A percentile compares a stretch with the other conserved stretches of the same genome.
phyloP scores from a whole-genome alignment of 2,329 filamentous ascomycete genomes.

The Huntiella moniliformis region DNA sequence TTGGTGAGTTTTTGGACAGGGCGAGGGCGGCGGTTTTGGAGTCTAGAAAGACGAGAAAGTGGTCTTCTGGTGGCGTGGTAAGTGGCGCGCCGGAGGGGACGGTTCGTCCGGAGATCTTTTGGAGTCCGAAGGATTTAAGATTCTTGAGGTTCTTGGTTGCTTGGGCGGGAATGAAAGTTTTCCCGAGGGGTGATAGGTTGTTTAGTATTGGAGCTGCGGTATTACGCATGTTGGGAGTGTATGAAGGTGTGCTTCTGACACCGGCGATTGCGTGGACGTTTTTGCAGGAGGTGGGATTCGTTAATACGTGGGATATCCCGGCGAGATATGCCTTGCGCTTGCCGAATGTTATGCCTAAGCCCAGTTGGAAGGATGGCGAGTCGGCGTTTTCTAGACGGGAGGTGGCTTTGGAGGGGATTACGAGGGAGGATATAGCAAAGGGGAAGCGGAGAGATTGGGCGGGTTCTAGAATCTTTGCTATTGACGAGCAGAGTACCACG shows the following conservation, averaged over 20 bases:
- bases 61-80: neutral
- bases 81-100: conserved; percentile 23
- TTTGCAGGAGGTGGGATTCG: conserved; percentile 55
- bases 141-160: conserved; percentile 51
- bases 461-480: conserved; percentile 46
- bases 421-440: conserved; percentile 25
- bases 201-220: conserved; percentile 45
- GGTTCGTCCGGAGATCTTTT: conserved; percentile 27
- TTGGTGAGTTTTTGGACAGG: conserved; percentile 29
- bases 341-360: conserved; percentile 21
- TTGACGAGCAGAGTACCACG: conserved; percentile 45
- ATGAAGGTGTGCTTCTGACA: conserved; percentile 31
- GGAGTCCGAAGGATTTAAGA: conserved; percentile 31
- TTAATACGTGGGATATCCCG: conserved; percentile 52
- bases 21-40: conserved; percentile 31
- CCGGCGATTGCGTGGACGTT: conserved; percentile 40
- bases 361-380: conserved; percentile 12
- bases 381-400: no score
- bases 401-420: neutral
- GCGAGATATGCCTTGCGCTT: conserved; percentile 41
- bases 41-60: conserved; percentile 27
- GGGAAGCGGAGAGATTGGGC: conserved; percentile 40
- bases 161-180: conserved; percentile 41
- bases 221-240: conserved; percentile 41
- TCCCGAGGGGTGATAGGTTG: conserved; percentile 31